phyloP scores from a whole-genome alignment of 1,284 basidiomycete genomes.

The Puccinia polysora region DNA sequence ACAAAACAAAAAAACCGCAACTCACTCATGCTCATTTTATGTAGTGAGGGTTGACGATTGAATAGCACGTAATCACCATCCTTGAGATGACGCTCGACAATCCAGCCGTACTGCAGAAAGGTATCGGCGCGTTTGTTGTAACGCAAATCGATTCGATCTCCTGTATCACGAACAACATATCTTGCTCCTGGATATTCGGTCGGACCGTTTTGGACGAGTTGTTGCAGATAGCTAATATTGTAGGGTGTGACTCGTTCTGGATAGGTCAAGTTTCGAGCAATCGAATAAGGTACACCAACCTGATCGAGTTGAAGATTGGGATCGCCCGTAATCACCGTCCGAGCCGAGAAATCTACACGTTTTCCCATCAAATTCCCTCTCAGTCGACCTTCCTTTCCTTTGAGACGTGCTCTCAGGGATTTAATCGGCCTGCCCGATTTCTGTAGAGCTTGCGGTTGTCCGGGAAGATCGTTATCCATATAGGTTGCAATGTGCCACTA shows the following conservation, averaged over 20 bases:
- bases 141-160: conserved; percentile 92
- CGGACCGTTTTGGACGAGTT: conserved; percentile 93
- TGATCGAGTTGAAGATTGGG: conserved; percentile 95
- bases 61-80: conserved; percentile 96
- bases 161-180: conserved; percentile 95
- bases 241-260: conserved; percentile 98
- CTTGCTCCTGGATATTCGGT: conserved; percentile 92
- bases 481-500: conserved; percentile 98
- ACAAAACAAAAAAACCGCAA: conserved; percentile 17
- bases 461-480: conserved; percentile 99
- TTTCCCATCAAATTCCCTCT: conserved; percentile 99
- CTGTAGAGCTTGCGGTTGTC: conserved; percentile 93
- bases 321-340: conserved; percentile 98
- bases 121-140: conserved; percentile 98
- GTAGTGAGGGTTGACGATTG: conserved; percentile 95
- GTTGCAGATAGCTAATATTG: conserved; percentile 90
- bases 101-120: conserved; percentile 96
- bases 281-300: conserved; percentile 94
- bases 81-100: conserved; percentile 94
- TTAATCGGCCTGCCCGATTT: conserved; percentile 98
- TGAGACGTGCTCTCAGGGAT: conserved; percentile 93
- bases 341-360: conserved; percentile 97
- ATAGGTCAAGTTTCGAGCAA: conserved; percentile 96
- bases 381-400: conserved; percentile 97
- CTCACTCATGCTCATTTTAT: conserved; percentile 97